Conservation (phyloP, 805 yeast genomes). For the Cyberlindnera lachancei region DNA sequence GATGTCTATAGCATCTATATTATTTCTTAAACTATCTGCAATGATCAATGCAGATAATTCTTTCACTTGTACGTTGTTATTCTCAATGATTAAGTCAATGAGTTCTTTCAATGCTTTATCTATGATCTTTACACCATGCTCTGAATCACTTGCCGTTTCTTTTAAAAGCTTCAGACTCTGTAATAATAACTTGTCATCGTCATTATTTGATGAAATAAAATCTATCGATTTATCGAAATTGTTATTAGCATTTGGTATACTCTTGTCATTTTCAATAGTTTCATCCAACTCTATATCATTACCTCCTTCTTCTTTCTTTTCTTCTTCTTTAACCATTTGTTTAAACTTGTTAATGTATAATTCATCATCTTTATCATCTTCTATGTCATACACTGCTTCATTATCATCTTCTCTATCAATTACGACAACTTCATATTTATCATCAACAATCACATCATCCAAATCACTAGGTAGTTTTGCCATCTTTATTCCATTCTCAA, state of each 20-base stretch:
- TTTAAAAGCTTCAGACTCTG: background rate
- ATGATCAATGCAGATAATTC: conserved; percentile 56
- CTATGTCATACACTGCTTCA: conserved; percentile 11
- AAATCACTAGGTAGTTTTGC: conserved; percentile 44
- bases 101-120: background rate
- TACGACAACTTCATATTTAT: background rate
- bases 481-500: conserved; percentile 63
- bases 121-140: background rate
- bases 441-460: background rate
- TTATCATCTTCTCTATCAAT: conserved; percentile 2
- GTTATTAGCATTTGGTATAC: background rate
- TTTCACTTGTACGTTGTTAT: conserved; percentile 19
- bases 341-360: conserved; percentile 16
- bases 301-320: conserved; percentile 11
- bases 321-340: conserved; percentile 15
- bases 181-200: too few relatives aligned
- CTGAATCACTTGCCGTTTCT: background rate
- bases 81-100: conserved; percentile 7
- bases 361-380: conserved; percentile 13
- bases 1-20: conserved; percentile 50
- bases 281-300: conserved; percentile 13
- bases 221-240: too few relatives aligned
- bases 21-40: conserved; percentile 67
- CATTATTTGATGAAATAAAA: too few relatives aligned
- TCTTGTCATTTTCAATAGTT: background rate